Evolutionary conservation across 345 rosid genomes (phyloP).

Genomic region (Salix udensis): DNA sequence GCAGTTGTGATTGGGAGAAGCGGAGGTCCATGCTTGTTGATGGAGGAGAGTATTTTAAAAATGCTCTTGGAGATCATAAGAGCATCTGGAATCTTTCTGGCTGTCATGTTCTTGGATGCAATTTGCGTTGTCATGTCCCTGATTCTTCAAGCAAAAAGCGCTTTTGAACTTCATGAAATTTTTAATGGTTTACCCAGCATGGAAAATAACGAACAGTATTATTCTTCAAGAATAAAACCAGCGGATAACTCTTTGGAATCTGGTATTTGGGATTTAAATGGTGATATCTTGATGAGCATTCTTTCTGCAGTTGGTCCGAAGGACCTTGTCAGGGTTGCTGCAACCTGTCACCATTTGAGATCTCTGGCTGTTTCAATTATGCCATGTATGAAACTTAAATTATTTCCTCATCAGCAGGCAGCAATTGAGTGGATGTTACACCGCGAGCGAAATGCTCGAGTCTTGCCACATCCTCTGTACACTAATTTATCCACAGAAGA

Average conservation of each 20-base stretch:
- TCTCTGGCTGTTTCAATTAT: constrained; percentile 59
- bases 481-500: constrained; percentile 57
- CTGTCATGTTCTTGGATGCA: constrained; percentile 83
- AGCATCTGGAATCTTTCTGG: constrained; percentile 60
- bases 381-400: constrained; percentile 86
- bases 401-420: constrained; percentile 89
- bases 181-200: constrained; percentile 72
- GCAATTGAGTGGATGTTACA: constrained; percentile 95
- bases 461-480: constrained; percentile 69
- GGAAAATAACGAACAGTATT: constrained; percentile 24
- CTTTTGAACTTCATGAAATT: constrained; percentile 76
- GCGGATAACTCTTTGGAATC: constrained; percentile 28
- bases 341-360: constrained; percentile 70
- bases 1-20: constrained; percentile 89
- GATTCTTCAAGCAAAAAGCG: constrained; percentile 52
- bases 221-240: constrained; percentile 48
- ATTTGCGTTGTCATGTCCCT: constrained; percentile 40
- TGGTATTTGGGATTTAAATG: constrained; percentile 71
- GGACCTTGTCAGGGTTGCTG: constrained; percentile 68
- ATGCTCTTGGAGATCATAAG: constrained; percentile 25
- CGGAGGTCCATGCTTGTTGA: constrained; percentile 49
- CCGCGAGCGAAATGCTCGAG: constrained; percentile 62
- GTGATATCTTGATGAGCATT: constrained; percentile 62
- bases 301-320: constrained; percentile 46
- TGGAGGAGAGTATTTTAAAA: constrained; percentile 31